These are phyloP conservation scores for Xerocomus nothofagi DNA, from an alignment of 1,284 basidiomycete species.

Conservation along the genomic window DNA sequence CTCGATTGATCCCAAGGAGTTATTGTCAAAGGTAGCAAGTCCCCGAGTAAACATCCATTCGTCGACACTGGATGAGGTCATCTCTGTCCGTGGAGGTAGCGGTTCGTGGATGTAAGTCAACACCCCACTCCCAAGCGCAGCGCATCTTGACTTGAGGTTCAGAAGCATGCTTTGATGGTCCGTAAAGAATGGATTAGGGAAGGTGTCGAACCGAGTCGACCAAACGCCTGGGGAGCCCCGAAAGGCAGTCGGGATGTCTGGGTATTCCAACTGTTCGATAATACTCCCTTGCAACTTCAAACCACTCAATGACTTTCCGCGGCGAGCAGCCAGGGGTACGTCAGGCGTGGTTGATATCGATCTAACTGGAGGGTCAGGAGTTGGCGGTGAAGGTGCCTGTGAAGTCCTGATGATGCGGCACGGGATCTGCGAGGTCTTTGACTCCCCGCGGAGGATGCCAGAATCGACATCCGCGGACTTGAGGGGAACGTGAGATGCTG, in stretches of 20 bases:
- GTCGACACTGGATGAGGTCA: constrained; percentile 14
- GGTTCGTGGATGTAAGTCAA: constrained; percentile 21
- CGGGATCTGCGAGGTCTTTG: constrained; percentile 1
- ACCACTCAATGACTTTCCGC: constrained; percentile 49
- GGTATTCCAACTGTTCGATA: constrained; percentile 43
- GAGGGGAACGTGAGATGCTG: constrained; percentile 1
- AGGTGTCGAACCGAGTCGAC: constrained; percentile 42
- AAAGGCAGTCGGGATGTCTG: constrained; percentile 63
- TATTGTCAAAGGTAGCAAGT: constrained; percentile 17
- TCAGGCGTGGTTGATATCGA: constrained; percentile 17
- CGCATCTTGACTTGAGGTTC: constrained; percentile 45
- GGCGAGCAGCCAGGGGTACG: constrained; percentile 47
- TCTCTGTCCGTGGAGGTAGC: not conserved
- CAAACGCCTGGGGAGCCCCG: constrained; percentile 52
- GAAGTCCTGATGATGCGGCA: constrained; percentile 3
- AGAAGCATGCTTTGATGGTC: constrained; percentile 57
- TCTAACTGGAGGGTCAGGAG: not conserved
- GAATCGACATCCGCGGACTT: constrained; percentile 12
- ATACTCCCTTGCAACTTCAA: constrained; percentile 38
- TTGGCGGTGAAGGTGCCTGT: not conserved
- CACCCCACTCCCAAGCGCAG: constrained; percentile 26
- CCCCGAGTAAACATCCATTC: constrained; percentile 27
- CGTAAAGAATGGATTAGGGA: constrained; percentile 33
- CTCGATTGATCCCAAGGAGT: constrained; percentile 5
- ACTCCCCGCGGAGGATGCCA: constrained; percentile 9